Conservation (phyloP, 164 flowering plant genomes). For the Litsea cubeba region DNA sequence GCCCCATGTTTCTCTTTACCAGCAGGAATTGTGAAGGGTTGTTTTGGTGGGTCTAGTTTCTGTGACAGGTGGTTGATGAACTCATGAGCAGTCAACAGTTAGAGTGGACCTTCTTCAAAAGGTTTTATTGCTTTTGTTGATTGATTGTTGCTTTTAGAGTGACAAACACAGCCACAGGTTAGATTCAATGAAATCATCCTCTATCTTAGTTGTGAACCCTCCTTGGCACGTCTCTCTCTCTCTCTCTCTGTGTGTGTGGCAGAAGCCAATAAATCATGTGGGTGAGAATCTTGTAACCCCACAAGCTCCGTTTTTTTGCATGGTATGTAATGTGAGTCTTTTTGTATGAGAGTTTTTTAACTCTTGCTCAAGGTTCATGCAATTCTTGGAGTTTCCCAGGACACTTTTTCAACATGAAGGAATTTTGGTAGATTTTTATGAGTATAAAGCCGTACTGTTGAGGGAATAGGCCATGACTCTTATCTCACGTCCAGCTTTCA, state of each 20-base stretch:
- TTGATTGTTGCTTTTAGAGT: neutral
- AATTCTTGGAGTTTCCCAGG: neutral
- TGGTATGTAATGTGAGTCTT: neutral
- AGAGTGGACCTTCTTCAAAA: neutral
- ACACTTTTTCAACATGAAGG: neutral
- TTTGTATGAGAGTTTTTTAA: neutral
- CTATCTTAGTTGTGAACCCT: neutral
- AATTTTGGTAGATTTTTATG: neutral
- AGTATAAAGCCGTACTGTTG: neutral
- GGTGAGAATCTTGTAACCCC: neutral
- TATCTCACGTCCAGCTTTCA: neutral
- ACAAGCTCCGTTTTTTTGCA: neutral
- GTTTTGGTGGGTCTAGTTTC: neutral
- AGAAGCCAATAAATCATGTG: neutral
- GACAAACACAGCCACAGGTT: neutral
- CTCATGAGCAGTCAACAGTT: neutral
- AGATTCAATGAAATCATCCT: neutral
- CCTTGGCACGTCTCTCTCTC: neutral
- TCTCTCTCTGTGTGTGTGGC: neutral
- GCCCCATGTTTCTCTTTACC: neutral
- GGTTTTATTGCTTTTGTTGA: neutral
- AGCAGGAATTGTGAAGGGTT: neutral
- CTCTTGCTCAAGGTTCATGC: neutral
- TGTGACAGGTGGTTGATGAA: neutral
- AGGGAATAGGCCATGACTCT: neutral